Base-by-base conservation (phyloP, 768 basidiomycete genomes). In the Tephrocybe rancida region DNA sequence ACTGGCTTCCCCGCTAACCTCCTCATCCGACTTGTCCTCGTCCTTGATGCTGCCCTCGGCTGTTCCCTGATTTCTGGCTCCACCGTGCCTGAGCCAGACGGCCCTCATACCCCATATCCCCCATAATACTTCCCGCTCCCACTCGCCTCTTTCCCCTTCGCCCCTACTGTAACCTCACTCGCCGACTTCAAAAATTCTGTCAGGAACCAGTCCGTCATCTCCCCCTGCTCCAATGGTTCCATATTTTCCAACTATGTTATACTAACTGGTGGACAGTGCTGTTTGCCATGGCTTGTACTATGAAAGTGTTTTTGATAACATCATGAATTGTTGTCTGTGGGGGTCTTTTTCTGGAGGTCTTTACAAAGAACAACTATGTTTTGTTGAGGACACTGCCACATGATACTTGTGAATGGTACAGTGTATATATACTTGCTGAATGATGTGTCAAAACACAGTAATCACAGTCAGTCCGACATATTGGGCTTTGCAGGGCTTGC, bases 191-290 rank as follows among this genome's bases (percentile, higher is more conserved):
- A 52, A 22, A 74, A 63, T 50, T 66, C 64, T 13, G 61, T 55
- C 16, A 74, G 73, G 64, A 77, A 79, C 77, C 76, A 80, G 49
- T 76, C 72, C 2, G 70, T 64, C 49, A 75, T 57, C n/a, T n/a
- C n/a, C n/a, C n/a, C n/a, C 16, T 68, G 67, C 45, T 69, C 67
- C 16, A 70, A n/a, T n/a, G n/a, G n/a, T n/a, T 67, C 6, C 68
- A 65, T 21, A 78, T 39, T 6, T 71, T 61, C 11, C 81, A 61
- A 45, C 73, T 64, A 9, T 74, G 63, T 41, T 70, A 62, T 37
- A 72, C 69, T 22, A 47, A 52, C 26, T 46, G 57, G 8, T 60
- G 57, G 46, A 52, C 37, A 25, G 58, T 18, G 25, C 51, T 5
- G 57, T n/a, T n/a, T n/a, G n/a, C n/a, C n/a, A n/a, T n/a, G n/a